Conservation (phyloP, 1,139 yeast species). For the Candida frijolesensis region DNA sequence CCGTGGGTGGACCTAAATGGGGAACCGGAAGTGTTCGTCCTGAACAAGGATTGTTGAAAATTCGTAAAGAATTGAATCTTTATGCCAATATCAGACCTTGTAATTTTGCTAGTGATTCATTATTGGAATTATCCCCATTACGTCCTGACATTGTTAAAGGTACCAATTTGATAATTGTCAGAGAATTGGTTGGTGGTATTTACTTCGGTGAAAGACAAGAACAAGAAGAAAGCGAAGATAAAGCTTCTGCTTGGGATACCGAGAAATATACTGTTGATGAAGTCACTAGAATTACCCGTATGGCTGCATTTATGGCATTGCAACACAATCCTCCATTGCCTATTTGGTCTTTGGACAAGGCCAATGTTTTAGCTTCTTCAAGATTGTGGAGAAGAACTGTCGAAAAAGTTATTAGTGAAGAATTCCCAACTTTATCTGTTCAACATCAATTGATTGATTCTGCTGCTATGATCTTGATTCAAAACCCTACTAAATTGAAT, state of each 20-base stretch:
- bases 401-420: conserved; percentile 76
- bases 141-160: conserved; percentile 84
- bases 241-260: conserved; percentile 81
- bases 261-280: conserved; percentile 89
- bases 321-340: conserved; percentile 94
- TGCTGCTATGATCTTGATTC: conserved; percentile 96
- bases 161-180: conserved; percentile 86
- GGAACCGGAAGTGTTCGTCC: conserved; percentile 94
- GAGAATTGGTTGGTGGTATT: conserved; percentile 97
- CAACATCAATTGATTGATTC: conserved; percentile 97
- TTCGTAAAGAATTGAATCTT: conserved; percentile 89
- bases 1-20: conserved; percentile 99
- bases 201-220: conserved; percentile 95
- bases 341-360: conserved; percentile 94
- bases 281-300: conserved; percentile 91
- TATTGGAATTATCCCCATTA: conserved; percentile 85
- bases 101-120: conserved; percentile 84
- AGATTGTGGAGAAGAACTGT: conserved; percentile 96
- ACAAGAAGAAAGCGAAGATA: conserved; percentile 75
- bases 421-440: conserved; percentile 83
- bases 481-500: conserved; percentile 85
- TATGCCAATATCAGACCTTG: conserved; percentile 98
- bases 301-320: conserved; percentile 96
- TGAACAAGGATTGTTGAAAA: conserved; percentile 91
- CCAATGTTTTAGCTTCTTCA: conserved; percentile 93